Conservation (phyloP, 441 rosid species). For the Capsella rubella region DNA sequence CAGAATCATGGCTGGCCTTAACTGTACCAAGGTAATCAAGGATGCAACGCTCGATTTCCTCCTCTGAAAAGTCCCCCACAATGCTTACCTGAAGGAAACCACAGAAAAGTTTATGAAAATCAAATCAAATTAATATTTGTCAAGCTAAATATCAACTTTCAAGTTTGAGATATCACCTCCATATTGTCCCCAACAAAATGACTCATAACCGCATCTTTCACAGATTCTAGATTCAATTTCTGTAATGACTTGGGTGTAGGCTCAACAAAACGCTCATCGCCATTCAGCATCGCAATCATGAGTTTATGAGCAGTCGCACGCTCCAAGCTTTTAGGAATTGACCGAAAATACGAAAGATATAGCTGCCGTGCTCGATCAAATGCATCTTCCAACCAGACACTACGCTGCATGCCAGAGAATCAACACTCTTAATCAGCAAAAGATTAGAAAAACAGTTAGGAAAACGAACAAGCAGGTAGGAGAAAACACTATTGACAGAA, state of each 20-base stretch:
- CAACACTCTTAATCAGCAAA: slow-evolving; percentile 38
- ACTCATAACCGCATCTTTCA: slow-evolving; percentile 94
- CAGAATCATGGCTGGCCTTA: slow-evolving; percentile 59
- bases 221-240: slow-evolving; percentile 73
- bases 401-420: slow-evolving; percentile 76
- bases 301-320: slow-evolving; percentile 99
- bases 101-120: slow-evolving; percentile 30
- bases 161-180: slow-evolving; percentile 65
- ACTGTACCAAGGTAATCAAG: slow-evolving; percentile 97
- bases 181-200: slow-evolving; percentile 95
- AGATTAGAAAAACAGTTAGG: not conserved
- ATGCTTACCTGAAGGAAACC: slow-evolving; percentile 77
- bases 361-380: slow-evolving; percentile 97
- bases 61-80: slow-evolving; percentile 95
- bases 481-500: slow-evolving; percentile 9
- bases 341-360: slow-evolving; percentile 91
- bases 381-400: slow-evolving; percentile 99
- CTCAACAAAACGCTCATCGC: slow-evolving; percentile 97
- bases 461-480: slow-evolving; percentile 8
- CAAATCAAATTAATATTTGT: slow-evolving; percentile 10
- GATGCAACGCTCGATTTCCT: slow-evolving; percentile 85
- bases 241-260: slow-evolving; percentile 91
- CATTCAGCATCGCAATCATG: slow-evolving; percentile 97
- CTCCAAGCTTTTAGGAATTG: slow-evolving; percentile 99
- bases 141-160: slow-evolving; percentile 31